Evolutionary conservation across 2,329 filamentous ascomycete species (phyloP).

Genomic region (Cytospora schulzeri): DNA sequence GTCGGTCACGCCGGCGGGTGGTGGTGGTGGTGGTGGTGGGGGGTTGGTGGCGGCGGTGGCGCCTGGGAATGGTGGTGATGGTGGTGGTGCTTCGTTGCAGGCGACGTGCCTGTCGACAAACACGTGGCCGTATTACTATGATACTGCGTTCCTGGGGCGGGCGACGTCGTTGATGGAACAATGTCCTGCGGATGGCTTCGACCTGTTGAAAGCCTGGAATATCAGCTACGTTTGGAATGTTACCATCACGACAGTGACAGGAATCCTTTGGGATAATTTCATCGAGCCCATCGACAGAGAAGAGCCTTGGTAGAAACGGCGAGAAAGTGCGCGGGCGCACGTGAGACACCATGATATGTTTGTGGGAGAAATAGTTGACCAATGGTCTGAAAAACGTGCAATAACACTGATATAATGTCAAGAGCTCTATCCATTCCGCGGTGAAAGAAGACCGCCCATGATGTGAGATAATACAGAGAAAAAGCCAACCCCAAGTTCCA

Average conservation of each 20-base stretch:
- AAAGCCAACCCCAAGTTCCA: constrained; percentile 3
- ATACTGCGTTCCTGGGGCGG: no score
- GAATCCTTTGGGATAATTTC: neutral
- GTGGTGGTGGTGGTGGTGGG: no score
- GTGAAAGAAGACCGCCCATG: constrained; percentile 5
- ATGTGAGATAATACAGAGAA: constrained; percentile 24
- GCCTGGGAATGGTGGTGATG: no score
- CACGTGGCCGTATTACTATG: neutral
- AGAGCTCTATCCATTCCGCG: constrained; percentile 17
- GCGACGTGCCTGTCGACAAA: neutral
- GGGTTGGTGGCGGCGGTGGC: no score
- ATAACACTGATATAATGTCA: constrained; percentile 13
- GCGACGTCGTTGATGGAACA: neutral
- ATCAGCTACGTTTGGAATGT: neutral
- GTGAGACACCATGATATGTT: neutral
- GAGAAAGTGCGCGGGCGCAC: neutral
- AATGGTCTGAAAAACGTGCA: neutral
- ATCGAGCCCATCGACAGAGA: neutral
- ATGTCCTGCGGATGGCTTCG: neutral
- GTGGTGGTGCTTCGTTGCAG: neutral
- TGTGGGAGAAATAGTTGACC: neutral
- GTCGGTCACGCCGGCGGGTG: neutral
- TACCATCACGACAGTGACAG: neutral
- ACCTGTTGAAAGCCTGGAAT: neutral
- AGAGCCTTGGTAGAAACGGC: neutral